Evolutionary conservation across 176 grass and related monocot genomes (phyloP), one percentile per base, ranked within the genome.

Genomic region (Carex myosuroides): DNA sequence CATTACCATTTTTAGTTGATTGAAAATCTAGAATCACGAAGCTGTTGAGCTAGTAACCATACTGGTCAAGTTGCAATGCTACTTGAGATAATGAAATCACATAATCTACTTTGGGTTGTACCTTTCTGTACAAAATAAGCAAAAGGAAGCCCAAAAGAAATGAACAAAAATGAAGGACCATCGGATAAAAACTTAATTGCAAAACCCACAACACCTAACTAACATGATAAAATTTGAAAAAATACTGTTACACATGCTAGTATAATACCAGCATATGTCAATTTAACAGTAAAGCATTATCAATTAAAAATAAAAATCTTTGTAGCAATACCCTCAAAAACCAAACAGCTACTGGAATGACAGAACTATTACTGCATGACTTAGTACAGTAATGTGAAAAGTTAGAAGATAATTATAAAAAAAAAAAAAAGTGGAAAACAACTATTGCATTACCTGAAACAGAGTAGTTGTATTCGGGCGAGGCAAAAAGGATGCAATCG

Each of bases 391-490:
- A 13, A 42, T 6, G 44, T 17, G 7, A 22, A 56, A 50, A 39
- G 24, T 22, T 32, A 2, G 22, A 66, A 29, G 6, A 77, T 55
- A 30, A 16, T 77, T 56, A 5, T 30, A 0, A 18, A 77, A 1
- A 26, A 7, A 26, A 7, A 20, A 13, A 26, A 26, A 75, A 30
- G 72, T 24, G 2, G 21, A 8, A 21, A 16, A 41, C 26, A 20
- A 29, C 5, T 11, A 59, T 14, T 13, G 21, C 18, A 20, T 21
- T 80, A 97, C 94, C 89, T 5, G 90, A 59, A 63, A 97, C 79
- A 64, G 94, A 97, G 86, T 92, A 97, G 69, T 97, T 97, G 90
- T 94, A 86, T 86, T 97, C 94, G 0, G 92, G 90, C 6, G 94
- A 90, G 50, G 88, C 90, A 80, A 97, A 97, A 30, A 97, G 90